A percentile compares a stretch with the other conserved stretches of the same genome.
These are phyloP conservation scores for Gnaphalium uliginosum DNA, from an alignment of 129 eudicot genomes.

Conservation along the genomic window DNA sequence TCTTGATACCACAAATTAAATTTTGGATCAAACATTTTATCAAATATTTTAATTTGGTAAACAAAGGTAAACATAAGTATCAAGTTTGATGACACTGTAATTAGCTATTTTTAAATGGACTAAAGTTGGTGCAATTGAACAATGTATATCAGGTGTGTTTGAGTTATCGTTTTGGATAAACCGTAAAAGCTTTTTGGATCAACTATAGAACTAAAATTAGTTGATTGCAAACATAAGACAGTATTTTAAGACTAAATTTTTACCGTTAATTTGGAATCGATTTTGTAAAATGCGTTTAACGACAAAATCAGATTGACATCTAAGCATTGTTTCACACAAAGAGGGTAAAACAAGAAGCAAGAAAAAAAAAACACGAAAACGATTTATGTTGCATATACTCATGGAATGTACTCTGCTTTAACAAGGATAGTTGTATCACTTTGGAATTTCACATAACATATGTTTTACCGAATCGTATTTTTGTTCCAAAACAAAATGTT, in stretches of 20 bases:
- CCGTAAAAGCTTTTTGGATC: too few species aligned
- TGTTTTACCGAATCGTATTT: not conserved
- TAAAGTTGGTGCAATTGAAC: too few species aligned
- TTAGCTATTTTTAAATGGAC: too few species aligned
- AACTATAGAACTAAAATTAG: not conserved
- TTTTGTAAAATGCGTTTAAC: not conserved
- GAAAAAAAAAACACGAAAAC: slow-evolving; percentile 2
- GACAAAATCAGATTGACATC: not conserved
- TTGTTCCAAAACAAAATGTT: not conserved
- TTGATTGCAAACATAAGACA: not conserved
- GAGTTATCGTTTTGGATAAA: too few species aligned
- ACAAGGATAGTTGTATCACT: slow-evolving; percentile 1
- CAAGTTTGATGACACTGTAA: too few species aligned
- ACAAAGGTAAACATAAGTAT: too few species aligned
- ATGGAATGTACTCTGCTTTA: not conserved
- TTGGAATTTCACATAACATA: not conserved
- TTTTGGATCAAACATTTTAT: not conserved
- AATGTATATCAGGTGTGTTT: too few species aligned
- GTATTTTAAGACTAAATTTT: not conserved
- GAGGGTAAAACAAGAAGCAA: slow-evolving; percentile 2
- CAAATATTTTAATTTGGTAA: too few species aligned
- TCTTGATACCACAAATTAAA: not conserved
- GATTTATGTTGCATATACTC: slow-evolving; percentile 2
- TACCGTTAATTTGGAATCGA: not conserved
- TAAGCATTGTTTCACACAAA: not conserved